Evolutionary conservation across 1,139 yeast species (phyloP).

Genomic region (Wickerhamomyces sp.): DNA sequence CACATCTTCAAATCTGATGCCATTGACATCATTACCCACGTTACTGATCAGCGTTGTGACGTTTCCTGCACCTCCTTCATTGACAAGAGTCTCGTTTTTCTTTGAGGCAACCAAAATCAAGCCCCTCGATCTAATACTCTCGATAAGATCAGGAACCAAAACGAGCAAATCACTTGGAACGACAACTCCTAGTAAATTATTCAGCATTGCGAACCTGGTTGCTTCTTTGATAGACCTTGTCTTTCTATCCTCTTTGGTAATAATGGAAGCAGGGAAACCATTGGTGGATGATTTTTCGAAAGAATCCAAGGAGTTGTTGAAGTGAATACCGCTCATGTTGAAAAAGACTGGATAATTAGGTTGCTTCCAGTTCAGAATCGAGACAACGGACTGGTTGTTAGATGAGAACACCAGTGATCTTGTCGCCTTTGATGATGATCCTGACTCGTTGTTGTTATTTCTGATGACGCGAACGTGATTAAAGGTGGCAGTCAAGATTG

Average conservation of each 20-base stretch:
- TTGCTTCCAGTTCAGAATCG: constrained; percentile 94
- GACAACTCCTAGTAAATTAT: constrained; percentile 80
- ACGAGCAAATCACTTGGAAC: constrained; percentile 66
- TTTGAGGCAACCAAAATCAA: constrained; percentile 72
- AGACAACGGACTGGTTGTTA: constrained; percentile 82
- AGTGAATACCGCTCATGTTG: constrained; percentile 64
- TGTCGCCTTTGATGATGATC: constrained; percentile 15
- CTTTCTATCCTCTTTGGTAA: constrained; percentile 33
- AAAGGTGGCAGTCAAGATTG: constrained; percentile 66
- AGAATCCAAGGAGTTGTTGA: constrained; percentile 27
- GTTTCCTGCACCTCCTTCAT: constrained; percentile 1
- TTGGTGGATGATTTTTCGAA: constrained; percentile 34
- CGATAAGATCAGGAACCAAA: constrained; percentile 72
- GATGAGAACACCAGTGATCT: constrained; percentile 80
- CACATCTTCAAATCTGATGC: constrained; percentile 60
- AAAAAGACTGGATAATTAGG: constrained; percentile 95
- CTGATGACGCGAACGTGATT: constrained; percentile 63
- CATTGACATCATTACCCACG: constrained; percentile 54
- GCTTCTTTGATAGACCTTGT: constrained; percentile 58
- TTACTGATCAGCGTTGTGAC: constrained; percentile 22
- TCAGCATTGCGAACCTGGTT: constrained; percentile 67
- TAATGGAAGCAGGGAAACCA: constrained; percentile 28
- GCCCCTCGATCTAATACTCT: constrained; percentile 75
- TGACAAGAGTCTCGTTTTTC: constrained; percentile 10
- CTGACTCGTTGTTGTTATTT: constrained; percentile 21